Base-by-base conservation (phyloP, 306 rosid genomes). In the Cicer arietinum region DNA sequence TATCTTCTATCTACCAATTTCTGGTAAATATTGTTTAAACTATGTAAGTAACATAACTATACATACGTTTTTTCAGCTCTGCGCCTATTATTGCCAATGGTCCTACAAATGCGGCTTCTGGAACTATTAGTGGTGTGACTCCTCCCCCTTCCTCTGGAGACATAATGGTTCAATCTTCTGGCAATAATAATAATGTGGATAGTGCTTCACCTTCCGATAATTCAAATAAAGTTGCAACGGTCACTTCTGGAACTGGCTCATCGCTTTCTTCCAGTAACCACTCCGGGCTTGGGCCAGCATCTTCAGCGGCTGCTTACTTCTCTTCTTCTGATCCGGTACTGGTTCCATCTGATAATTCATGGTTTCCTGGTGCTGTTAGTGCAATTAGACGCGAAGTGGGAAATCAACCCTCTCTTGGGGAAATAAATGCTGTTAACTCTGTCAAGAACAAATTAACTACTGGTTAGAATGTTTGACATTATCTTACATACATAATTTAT, bases 341-440 rank as follows among this genome's bases (percentile, higher is more conserved):
- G 62, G 88, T 85, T 71, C 93, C 93, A 63, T 83, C 88, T 60
- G 83, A 73, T 67, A 96, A 89, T 82, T 80, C 83, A 60, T 68
- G 82, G 82, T 51, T 81, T 82, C 80, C 91, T 61, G 90, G 90
- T 89, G 81, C 86, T 60, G 89, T 70, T 61, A 90, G 91, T 61
- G 84, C 89, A 67, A 83, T 82, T 69, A 89, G 82, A 84, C 77
- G 86, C 48, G 95, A 90, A 77, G 85, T 87, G 63, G 97, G 87
- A 43, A 80, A 73, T 75, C 86, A 80, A 54, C 73, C 42, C 39
- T 83, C 87, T 73, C 81, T 81, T 46, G 84, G 88, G 74, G 94
- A 94, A 67, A 81, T 54, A 45, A 86, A 43, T 85, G 84, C 85
- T 65, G 61, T 71, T 79, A 74, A 68, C 71, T 67, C 30, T 35